Percentiles rank a stretch among this genome's conserved stretches.
These are phyloP conservation scores for Eucommia ulmoides DNA, from an alignment of 257 asterid species.

Conservation along the genomic window DNA sequence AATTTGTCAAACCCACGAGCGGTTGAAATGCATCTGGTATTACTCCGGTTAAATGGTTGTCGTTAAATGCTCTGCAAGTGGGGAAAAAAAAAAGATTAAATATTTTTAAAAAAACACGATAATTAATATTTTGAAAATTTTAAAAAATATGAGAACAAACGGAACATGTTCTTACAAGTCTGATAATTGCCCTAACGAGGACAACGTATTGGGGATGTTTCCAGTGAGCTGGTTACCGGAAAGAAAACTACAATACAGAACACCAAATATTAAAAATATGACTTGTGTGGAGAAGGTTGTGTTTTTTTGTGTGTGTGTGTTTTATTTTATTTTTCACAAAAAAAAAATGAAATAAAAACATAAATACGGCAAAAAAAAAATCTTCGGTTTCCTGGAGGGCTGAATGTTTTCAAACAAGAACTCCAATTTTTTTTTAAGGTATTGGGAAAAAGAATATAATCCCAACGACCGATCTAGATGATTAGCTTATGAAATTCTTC, in stretches of 20 bases:
- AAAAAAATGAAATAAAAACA: no score
- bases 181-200: constrained; percentile 42
- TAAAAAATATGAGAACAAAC: neutral
- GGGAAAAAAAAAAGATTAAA: constrained; percentile 7
- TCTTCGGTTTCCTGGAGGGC: no score
- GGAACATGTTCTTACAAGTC: constrained; percentile 43
- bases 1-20: constrained; percentile 32
- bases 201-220: constrained; percentile 41
- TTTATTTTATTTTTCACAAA: no score
- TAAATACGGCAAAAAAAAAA: no score
- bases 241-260: constrained; percentile 41
- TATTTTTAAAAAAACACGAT: neutral
- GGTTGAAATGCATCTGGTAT: constrained; percentile 71
- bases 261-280: no score
- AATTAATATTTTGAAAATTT: neutral
- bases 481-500: no score
- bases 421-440: no score
- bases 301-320: no score
- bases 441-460: no score
- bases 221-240: constrained; percentile 66
- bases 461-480: no score
- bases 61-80: constrained; percentile 44
- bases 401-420: no score
- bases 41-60: constrained; percentile 55
- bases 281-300: no score